phyloP scores from a whole-genome alignment of 2,329 filamentous ascomycete genomes.

The Fusarium pininemorale region DNA sequence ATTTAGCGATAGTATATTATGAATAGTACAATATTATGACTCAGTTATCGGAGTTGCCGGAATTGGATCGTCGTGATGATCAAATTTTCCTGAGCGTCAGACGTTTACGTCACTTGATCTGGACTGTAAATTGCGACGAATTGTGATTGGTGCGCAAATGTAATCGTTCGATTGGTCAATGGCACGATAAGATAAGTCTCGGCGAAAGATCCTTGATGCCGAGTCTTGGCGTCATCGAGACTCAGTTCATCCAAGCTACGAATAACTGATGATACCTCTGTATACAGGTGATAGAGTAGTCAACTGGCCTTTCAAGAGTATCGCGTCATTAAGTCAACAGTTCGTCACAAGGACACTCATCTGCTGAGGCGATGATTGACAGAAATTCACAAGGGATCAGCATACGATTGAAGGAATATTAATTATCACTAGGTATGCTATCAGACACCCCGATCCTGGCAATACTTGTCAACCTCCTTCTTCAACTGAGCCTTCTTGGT shows the following conservation, averaged over 20 bases:
- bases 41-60: slow-evolving; percentile 5
- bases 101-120: slow-evolving; percentile 7
- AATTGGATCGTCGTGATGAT: not conserved
- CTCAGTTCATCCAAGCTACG: not conserved
- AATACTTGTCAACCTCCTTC: slow-evolving; percentile 82
- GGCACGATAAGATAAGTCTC: slow-evolving; percentile 1
- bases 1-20: slow-evolving; percentile 26
- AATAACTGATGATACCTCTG: not conserved
- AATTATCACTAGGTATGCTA: not conserved
- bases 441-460: slow-evolving; percentile 65
- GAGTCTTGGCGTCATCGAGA: not conserved
- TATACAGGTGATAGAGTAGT: not conserved
- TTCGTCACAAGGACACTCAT: not conserved
- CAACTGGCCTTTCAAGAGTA: not conserved
- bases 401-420: not conserved
- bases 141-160: slow-evolving; percentile 11
- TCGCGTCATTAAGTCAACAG: no score
- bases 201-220: not conserved
- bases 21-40: slow-evolving; percentile 25
- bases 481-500: slow-evolving; percentile 71
- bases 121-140: not conserved
- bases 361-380: not conserved
- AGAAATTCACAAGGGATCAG: not conserved
- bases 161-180: not conserved
- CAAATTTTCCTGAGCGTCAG: not conserved